A percentile compares a stretch with the other conserved stretches of the same genome.
Conservation (phyloP, 78 protist species). For the Capsaspora owczarzaki region DNA sequence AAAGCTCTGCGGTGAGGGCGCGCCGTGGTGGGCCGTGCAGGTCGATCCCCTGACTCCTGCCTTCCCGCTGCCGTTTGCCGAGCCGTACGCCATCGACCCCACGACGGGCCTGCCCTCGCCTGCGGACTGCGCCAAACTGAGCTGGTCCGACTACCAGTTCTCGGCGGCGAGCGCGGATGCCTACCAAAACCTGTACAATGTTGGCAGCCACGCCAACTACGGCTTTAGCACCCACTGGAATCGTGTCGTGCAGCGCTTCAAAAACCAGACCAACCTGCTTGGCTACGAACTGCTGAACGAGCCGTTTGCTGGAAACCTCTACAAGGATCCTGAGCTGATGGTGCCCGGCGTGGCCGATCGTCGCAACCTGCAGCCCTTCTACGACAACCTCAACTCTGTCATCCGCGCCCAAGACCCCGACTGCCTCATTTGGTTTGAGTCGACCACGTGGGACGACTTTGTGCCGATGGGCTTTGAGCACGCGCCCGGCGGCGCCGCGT, state of each 20-base stretch:
- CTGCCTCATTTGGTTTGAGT: slow-evolving; percentile 52
- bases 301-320: slow-evolving; percentile 71
- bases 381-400: slow-evolving; percentile 25
- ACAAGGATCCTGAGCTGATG: slow-evolving; percentile 30
- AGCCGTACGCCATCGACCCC: no score
- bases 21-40: no score
- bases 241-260: no score
- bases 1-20: no score
- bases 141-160: no score
- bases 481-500: slow-evolving; percentile 58
- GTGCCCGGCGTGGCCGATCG: slow-evolving; percentile 52
- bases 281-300: slow-evolving; percentile 84
- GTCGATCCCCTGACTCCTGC: no score
- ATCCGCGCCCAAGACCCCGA: slow-evolving; percentile 55
- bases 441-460: slow-evolving; percentile 26
- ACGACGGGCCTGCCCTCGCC: no score
- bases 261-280: slow-evolving; percentile 29
- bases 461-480: slow-evolving; percentile 25
- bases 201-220: slow-evolving; percentile 51
- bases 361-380: slow-evolving; percentile 52
- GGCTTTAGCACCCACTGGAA: no score
- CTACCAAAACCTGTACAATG: not conserved
- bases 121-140: no score
- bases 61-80: no score
- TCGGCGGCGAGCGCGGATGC: no score